Evolutionary conservation across 1,139 yeast genomes (phyloP).

Genomic region (Lodderomyces elongisporus): DNA sequence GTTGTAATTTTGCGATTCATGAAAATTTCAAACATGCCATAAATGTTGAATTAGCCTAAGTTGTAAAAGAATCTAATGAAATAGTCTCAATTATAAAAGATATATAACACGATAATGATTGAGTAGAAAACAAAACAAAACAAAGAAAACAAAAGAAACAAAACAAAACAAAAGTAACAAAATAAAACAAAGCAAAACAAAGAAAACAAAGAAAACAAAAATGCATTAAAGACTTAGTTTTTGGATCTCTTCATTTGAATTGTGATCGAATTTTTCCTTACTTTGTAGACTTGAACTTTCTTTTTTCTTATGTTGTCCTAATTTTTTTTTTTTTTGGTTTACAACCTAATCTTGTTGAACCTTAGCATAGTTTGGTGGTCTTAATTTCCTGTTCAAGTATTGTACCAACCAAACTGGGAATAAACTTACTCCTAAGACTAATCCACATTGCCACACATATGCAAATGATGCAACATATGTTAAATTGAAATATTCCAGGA

Average conservation of each 20-base stretch:
- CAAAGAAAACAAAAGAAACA: too few species aligned
- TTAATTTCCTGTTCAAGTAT: conserved; percentile 63
- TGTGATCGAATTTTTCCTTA: too few species aligned
- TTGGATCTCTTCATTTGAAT: too few species aligned
- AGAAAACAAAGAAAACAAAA: too few species aligned
- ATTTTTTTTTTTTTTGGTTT: background rate
- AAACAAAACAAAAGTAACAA: background rate
- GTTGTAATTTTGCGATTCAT: conserved; percentile 36
- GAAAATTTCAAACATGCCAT: conserved; percentile 16
- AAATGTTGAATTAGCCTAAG: conserved; percentile 1
- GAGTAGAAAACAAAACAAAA: too few species aligned
- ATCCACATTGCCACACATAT: conserved; percentile 65
- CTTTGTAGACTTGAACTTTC: background rate
- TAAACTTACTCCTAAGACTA: conserved; percentile 66
- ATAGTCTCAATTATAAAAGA: background rate
- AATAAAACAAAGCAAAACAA: background rate
- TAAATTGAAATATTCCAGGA: conserved; percentile 79
- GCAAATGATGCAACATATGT: conserved; percentile 51
- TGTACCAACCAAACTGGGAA: conserved; percentile 89
- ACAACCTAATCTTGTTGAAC: conserved; percentile 61
- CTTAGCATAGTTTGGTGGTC: conserved; percentile 97
- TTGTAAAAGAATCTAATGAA: background rate
- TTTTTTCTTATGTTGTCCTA: too few species aligned
- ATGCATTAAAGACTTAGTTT: too few species aligned
- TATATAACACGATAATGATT: too few species aligned